phyloP scores from a whole-genome alignment of 2,329 filamentous ascomycete species.

The Mycosphaerella sp. region DNA sequence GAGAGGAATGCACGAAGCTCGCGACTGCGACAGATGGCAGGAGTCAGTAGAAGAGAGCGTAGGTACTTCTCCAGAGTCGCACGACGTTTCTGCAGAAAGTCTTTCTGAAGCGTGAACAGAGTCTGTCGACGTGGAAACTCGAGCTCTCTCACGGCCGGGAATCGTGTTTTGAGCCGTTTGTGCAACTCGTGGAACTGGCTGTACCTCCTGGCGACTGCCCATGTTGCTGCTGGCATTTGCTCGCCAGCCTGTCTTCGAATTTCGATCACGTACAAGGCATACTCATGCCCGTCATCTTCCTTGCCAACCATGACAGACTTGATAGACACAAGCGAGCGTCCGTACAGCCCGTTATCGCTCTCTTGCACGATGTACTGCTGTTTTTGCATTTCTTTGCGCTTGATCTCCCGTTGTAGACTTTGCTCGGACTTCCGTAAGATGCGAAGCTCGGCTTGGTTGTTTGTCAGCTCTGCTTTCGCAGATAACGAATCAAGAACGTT shows the following conservation, averaged over 20 bases:
- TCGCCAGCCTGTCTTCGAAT: conserved; percentile 86
- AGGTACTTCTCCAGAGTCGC: conserved; percentile 80
- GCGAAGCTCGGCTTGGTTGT: conserved; percentile 87
- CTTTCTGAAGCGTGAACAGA: conserved; percentile 93
- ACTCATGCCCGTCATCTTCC: conserved; percentile 89
- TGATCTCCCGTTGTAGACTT: conserved; percentile 85
- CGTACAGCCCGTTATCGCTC: conserved; percentile 94
- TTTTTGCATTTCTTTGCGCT: conserved; percentile 87
- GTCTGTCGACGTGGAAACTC: conserved; percentile 89
- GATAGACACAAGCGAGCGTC: conserved; percentile 81
- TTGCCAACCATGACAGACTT: conserved; percentile 88
- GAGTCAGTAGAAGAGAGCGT: conserved; percentile 63
- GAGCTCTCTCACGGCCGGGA: conserved; percentile 78
- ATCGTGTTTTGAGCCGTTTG: conserved; percentile 75
- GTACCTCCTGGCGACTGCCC: conserved; percentile 87
- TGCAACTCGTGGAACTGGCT: conserved; percentile 96
- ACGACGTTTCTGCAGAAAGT: conserved; percentile 87
- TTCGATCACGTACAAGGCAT: conserved; percentile 87
- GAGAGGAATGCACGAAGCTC: conserved; percentile 91
- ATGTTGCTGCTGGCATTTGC: conserved; percentile 92
- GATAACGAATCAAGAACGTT: conserved; percentile 86
- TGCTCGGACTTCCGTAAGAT: conserved; percentile 91
- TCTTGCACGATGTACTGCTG: conserved; percentile 98
- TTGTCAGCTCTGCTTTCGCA: conserved; percentile 91
- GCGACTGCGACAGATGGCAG: conserved; percentile 88